Conservation (phyloP, 1,139 yeast genomes). For the Kurtzmaniella quercitrusa region DNA sequence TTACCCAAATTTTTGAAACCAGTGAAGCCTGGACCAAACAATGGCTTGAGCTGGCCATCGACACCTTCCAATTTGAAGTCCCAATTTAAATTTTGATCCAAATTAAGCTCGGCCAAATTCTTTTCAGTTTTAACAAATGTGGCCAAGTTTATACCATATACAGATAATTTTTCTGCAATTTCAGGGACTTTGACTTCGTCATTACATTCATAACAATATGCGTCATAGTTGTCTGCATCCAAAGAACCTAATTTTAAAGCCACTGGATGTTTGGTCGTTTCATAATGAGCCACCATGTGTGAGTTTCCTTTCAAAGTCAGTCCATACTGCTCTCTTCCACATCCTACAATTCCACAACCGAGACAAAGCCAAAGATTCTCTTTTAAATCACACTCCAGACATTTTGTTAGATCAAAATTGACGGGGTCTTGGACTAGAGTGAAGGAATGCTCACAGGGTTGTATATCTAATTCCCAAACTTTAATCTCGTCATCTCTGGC, state of each 20-base stretch:
- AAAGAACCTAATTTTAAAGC: conserved; percentile 91
- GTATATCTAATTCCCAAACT: conserved; percentile 89
- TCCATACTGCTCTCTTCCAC: conserved; percentile 92
- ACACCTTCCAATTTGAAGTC: conserved; percentile 79
- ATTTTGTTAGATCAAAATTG: conserved; percentile 40
- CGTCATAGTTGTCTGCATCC: conserved; percentile 53
- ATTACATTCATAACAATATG: conserved; percentile 83
- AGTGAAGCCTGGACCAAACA: conserved; percentile 66
- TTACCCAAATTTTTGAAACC: conserved; percentile 91
- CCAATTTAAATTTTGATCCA: conserved; percentile 92
- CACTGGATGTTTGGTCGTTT: conserved; percentile 54
- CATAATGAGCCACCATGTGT: conserved; percentile 77
- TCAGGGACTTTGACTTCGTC: conserved; percentile 82
- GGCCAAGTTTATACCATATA: conserved; percentile 68
- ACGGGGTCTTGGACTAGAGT: conserved; percentile 29
- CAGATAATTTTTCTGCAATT: conserved; percentile 44
- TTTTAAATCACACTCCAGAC: conserved; percentile 57
- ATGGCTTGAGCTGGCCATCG: conserved; percentile 62
- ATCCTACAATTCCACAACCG: conserved; percentile 85
- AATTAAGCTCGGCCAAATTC: conserved; percentile 79
- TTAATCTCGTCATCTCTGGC: conserved; percentile 67
- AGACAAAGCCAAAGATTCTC: conserved; percentile 88
- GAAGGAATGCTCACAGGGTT: conserved; percentile 73
- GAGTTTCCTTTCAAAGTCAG: conserved; percentile 83
- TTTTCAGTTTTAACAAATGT: conserved; percentile 68